Base-by-base conservation (phyloP, 2,329 filamentous ascomycete genomes). In the Sclerotinia minor region DNA sequence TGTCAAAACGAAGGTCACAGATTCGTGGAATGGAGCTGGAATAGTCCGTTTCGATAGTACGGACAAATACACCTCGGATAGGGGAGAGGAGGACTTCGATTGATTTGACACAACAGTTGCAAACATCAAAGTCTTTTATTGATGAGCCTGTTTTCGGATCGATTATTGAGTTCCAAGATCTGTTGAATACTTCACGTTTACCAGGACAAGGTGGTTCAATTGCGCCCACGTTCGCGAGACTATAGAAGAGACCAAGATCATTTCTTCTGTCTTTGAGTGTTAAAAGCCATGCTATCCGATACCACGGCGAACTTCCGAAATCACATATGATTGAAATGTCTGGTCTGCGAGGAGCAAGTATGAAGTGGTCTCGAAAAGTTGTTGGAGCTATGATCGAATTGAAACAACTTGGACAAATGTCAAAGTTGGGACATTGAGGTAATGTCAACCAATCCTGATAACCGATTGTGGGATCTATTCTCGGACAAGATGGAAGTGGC, bases 371-470 rank as follows among this genome's bases (percentile, higher is more conserved):
- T 2, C 87, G 83, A 76, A 91, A 96, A 26, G 85, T 82, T 0
- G 91, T 90, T 32, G 85, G 81, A 19, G 83, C 83, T 72, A 94
- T 92, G 11, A 92, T 85, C 7, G 84, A 83, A 3, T 84, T 82
- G 77, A 91, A 92, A 79, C 94, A 98, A 17, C 85, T 86, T 0
- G 92, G 91, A 73, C 94, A 97, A 57, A 97, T 89, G 70, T 92
- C 87, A 73, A 97, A 90, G 69, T 86, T 85, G 17, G 88, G 84
- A 69, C 88, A 85, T 19, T 87, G 86, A 5, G 87, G 86, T 5
- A 97, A 82, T 0, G 89, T 94, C 70, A 93, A 87, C 92, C 94
- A 97, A 74, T 95, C 92, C 70, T 89, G 82, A 69, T 88, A 84
- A 1, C 88, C 88, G 13, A 84, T 80, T 17, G 87, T 84, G 15